These are phyloP conservation scores for Hemisphaericaspora lyxosophila DNA, from an alignment of 1,139 yeast species.

Conservation along the genomic window DNA sequence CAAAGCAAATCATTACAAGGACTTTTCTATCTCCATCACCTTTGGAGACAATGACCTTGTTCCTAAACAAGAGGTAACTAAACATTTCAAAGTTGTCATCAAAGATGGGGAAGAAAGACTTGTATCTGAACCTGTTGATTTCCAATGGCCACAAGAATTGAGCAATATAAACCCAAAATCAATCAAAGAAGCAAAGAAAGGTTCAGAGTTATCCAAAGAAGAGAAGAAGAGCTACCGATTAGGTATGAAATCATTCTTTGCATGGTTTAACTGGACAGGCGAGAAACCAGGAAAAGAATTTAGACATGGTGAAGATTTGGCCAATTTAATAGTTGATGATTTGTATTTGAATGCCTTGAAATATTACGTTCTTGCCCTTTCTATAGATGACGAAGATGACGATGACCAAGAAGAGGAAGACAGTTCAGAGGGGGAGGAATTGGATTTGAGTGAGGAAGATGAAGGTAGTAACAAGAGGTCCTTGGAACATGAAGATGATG, in stretches of 20 bases:
- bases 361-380: slow-evolving; percentile 68
- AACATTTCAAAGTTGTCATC: slow-evolving; percentile 44
- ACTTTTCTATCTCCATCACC: slow-evolving; percentile 56
- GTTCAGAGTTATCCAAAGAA: slow-evolving; percentile 38
- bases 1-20: slow-evolving; percentile 37
- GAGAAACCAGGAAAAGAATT: slow-evolving; percentile 70
- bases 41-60: slow-evolving; percentile 43
- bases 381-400: slow-evolving; percentile 54
- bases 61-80: slow-evolving; percentile 52
- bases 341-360: slow-evolving; percentile 70
- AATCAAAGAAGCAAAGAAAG: slow-evolving; percentile 36
- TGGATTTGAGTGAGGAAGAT: slow-evolving; percentile 53
- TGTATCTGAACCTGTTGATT: slow-evolving; percentile 47
- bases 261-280: slow-evolving; percentile 79
- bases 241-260: slow-evolving; percentile 74
- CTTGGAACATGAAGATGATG: slow-evolving; percentile 13
- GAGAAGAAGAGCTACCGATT: slow-evolving; percentile 61
- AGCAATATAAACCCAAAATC: slow-evolving; percentile 51
- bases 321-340: slow-evolving; percentile 63
- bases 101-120: slow-evolving; percentile 55
- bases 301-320: slow-evolving; percentile 68
- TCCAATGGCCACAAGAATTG: slow-evolving; percentile 62
- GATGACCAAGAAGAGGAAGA: slow-evolving; percentile 48
- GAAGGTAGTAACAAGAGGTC: slow-evolving; percentile 21
- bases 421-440: slow-evolving; percentile 54